phyloP scores from a whole-genome alignment of 176 grass and related monocot species.

The Luzula sylvatica region DNA sequence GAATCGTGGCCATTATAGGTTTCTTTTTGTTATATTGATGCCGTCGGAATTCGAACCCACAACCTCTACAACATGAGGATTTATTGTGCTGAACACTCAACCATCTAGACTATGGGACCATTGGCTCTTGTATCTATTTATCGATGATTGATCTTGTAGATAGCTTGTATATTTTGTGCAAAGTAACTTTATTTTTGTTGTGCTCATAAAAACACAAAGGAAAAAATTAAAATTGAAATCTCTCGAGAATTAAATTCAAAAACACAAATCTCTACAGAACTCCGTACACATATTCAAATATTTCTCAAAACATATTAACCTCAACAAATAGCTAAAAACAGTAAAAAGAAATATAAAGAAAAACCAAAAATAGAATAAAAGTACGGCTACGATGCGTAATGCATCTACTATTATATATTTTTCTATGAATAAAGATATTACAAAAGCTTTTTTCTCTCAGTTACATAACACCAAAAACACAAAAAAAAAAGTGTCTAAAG shows the following conservation, averaged over 20 bases:
- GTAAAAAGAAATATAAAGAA: conserved; percentile 14
- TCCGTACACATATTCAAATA: conserved; percentile 8
- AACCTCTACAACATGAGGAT: no score
- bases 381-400: conserved; percentile 14
- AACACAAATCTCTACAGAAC: conserved; percentile 18
- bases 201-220: not conserved
- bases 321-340: conserved; percentile 14
- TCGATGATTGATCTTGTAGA: no score
- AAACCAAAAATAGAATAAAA: not conserved
- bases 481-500: conserved; percentile 16
- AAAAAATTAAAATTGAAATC: not conserved
- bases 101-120: no score
- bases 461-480: conserved; percentile 14
- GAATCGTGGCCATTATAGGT: no score
- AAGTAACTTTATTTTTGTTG: no score
- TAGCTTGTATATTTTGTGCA: no score
- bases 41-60: no score
- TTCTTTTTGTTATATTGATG: no score
- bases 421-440: conserved; percentile 30
- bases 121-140: no score
- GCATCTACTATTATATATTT: conserved; percentile 27
- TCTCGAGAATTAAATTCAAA: conserved; percentile 10
- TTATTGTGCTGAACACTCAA: no score
- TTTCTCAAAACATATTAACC: conserved; percentile 6
- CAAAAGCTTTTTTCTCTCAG: conserved; percentile 20